These are phyloP conservation scores for Prunus mume DNA, from an alignment of 306 rosid genomes.

Conservation along the genomic window DNA sequence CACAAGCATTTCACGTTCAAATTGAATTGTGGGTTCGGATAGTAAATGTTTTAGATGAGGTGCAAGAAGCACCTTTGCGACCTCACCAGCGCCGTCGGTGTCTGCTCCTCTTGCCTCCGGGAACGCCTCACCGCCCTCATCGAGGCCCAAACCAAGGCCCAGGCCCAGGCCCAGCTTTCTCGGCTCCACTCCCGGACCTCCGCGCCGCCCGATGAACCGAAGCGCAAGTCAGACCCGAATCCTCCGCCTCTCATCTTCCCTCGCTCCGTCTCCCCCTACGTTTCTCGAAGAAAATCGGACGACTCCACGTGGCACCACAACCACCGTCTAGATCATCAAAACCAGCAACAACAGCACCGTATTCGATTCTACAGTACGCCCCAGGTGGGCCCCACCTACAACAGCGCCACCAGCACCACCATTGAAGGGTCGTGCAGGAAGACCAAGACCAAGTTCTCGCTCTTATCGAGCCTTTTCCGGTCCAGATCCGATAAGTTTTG, in stretches of 20 bases:
- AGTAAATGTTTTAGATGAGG: slow-evolving; percentile 56
- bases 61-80: slow-evolving; percentile 72
- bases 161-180: slow-evolving; percentile 38
- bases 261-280: slow-evolving; percentile 89
- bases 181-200: slow-evolving; percentile 42
- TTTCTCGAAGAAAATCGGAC: slow-evolving; percentile 72
- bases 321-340: slow-evolving; percentile 24
- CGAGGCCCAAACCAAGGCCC: slow-evolving; percentile 59
- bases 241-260: slow-evolving; percentile 61
- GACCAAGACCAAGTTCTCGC: slow-evolving; percentile 47
- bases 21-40: not conserved
- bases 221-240: slow-evolving; percentile 41
- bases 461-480: slow-evolving; percentile 31
- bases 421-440: slow-evolving; percentile 36
- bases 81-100: slow-evolving; percentile 64
- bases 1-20: not conserved
- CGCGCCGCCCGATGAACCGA: slow-evolving; percentile 38
- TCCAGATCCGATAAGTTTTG: slow-evolving; percentile 50
- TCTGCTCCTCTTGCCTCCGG: slow-evolving; percentile 84
- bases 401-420: slow-evolving; percentile 1
- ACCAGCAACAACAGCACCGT: slow-evolving; percentile 7
- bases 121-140: slow-evolving; percentile 58
- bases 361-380: slow-evolving; percentile 75
- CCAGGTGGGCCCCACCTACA: slow-evolving; percentile 61
- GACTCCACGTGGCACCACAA: slow-evolving; percentile 30